Percentiles rank a stretch among this genome's conserved stretches.
Conservation (phyloP, 2,329 filamentous ascomycete genomes). For the Xylaria multiplex region DNA sequence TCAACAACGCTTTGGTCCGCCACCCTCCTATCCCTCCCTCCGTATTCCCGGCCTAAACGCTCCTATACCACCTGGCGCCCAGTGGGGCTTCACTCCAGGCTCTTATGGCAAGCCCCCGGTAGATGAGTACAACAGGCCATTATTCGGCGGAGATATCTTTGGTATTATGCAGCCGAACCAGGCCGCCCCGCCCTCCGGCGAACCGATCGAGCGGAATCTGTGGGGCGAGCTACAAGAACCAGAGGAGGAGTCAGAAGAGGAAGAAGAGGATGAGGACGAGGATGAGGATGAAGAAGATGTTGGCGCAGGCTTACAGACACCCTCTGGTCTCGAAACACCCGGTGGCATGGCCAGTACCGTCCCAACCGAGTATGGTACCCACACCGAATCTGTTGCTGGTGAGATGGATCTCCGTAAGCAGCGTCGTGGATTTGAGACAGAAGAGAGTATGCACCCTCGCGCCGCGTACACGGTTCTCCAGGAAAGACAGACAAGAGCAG, state of each 20-base stretch:
- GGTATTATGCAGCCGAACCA: conserved; percentile 69
- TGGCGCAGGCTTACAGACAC: conserved; percentile 75
- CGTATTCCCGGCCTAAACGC: conserved; percentile 96
- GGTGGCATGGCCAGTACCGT: conserved; percentile 82
- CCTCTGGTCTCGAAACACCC: conserved; percentile 81
- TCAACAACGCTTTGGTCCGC: conserved; percentile 91
- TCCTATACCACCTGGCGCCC: conserved; percentile 85
- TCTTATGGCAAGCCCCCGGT: conserved; percentile 96
- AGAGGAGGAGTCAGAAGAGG: conserved; percentile 69
- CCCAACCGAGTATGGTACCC: conserved; percentile 79
- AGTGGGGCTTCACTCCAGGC: conserved; percentile 95
- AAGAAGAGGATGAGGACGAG: conserved; percentile 77
- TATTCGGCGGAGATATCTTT: conserved; percentile 95
- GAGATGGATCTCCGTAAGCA: conserved; percentile 93
- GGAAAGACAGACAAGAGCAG: conserved; percentile 83
- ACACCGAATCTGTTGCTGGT: conserved; percentile 77
- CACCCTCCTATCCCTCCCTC: conserved; percentile 93
- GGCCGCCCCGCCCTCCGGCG: conserved; percentile 63
- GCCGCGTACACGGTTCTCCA: conserved; percentile 90
- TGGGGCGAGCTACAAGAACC: conserved; percentile 89
- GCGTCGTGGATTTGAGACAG: conserved; percentile 85
- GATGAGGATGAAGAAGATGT: conserved; percentile 71
- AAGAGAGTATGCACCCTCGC: conserved; percentile 78
- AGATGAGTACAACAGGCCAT: conserved; percentile 88
- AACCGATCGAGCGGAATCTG: conserved; percentile 84